Evolutionary conservation across 1,139 yeast species (phyloP), one percentile per base, ranked within the genome.

Genomic region (Suhomyces chickasaworum): DNA sequence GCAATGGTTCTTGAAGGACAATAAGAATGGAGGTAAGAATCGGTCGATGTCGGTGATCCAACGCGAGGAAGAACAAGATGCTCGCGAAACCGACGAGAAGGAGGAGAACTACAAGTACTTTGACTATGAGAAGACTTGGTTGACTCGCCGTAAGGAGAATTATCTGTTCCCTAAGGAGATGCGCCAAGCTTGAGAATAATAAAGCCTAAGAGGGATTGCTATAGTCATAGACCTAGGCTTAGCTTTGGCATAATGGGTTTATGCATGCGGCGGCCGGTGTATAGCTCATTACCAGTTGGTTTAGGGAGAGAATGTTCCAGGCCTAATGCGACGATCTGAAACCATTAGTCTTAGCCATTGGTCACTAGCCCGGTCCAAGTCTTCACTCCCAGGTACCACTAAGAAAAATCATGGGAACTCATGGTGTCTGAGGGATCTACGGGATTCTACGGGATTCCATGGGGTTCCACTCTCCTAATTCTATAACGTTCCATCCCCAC

Each of bases 81-180:
- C 47, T 16, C 23, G 38, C 16, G 53, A 45, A 31, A 50, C 56
- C 16, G 53, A 50, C n/a, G 55, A 73, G 52, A 80, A 75, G 65
- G 84, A 76, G 43, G 74, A 80, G 12, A 80, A 84, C 53, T 86
- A 93, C 77, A 83, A 84, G 61, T 89, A 86, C 66, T 93, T 93
- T 66, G 99, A 93, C 66, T 88, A 84, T 64, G 95, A 89, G 64
- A 89, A 86, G 55, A 81, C 89, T 33, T 93, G 99, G 98, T 73
- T 86, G 56, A 85, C 88, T 42, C 80, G 95, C 59, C 81, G 95
- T 58, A 86, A 81, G 65, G 86, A 88, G 65, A 81, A 83, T 57
- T 83, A 80, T 56, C 78, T 74, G 53, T 64, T 69, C 49, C 48
- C 52, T 42, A 56, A 53, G 42, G 71, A 59, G 37, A 41, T 55